Percentiles rank a stretch among this genome's conserved stretches.
These are phyloP conservation scores for Apiotrichum veenhuisii DNA, from an alignment of 1,284 basidiomycete genomes.

Conservation along the genomic window DNA sequence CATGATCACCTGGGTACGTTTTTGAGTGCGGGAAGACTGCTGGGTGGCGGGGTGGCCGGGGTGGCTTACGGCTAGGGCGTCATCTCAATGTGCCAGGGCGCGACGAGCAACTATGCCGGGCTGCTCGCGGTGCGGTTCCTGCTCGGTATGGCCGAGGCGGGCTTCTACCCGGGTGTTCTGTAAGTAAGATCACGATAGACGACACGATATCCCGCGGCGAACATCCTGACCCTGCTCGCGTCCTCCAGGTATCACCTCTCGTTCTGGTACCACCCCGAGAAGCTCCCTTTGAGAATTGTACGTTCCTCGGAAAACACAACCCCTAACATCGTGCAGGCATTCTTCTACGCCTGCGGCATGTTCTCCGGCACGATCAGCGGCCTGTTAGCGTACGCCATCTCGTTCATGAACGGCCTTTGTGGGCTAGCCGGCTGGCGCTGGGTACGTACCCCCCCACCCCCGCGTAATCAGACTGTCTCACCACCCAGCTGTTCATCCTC, in stretches of 20 bases:
- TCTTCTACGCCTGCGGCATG: constrained; percentile 28
- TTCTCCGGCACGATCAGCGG: constrained; percentile 29
- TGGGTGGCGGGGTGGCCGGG: too few relatives aligned
- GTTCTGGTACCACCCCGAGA: constrained; percentile 32
- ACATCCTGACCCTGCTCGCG: too few relatives aligned
- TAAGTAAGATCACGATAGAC: constrained; percentile 34
- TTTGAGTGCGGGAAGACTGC: too few relatives aligned
- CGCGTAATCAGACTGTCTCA: too few relatives aligned
- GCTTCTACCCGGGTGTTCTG: constrained; percentile 39
- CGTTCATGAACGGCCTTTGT: constrained; percentile 29
- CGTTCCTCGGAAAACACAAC: too few relatives aligned
- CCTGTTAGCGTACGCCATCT: constrained; percentile 32
- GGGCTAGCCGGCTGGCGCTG: constrained; percentile 34
- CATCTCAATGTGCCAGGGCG: constrained; percentile 12
- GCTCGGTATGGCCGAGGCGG: constrained; percentile 37
- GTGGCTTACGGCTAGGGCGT: neutral
- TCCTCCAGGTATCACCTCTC: constrained; percentile 22
- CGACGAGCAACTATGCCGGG: constrained; percentile 29
- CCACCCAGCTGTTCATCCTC: constrained; percentile 55
- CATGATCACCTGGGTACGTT: constrained; percentile 13
- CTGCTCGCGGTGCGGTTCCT: constrained; percentile 38
- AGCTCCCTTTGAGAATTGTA: constrained; percentile 9
- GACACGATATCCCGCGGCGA: neutral
- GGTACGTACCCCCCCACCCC: too few relatives aligned
- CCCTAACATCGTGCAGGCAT: too few relatives aligned